Percentiles rank a stretch among this genome's conserved stretches.
Evolutionary conservation across 23 red algal species (phyloP).

Genomic region (Pyropia haitanensis): DNA sequence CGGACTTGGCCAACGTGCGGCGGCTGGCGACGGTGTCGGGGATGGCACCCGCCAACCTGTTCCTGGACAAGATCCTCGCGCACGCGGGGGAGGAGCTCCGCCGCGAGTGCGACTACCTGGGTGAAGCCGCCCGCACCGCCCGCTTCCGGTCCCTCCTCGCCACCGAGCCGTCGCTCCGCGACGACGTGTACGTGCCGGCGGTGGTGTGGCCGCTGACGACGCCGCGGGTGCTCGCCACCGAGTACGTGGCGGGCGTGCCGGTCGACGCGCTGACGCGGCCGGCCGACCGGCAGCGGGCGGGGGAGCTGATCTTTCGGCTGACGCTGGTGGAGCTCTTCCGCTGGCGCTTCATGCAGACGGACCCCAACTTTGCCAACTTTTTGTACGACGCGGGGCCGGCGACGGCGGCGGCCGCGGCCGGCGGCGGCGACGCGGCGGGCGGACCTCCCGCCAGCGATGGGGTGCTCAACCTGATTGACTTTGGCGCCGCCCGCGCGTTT

Average conservation of each 20-base stretch:
- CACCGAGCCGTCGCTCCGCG: slow-evolving; percentile 2
- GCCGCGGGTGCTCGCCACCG: slow-evolving; percentile 29
- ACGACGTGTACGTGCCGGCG: slow-evolving; percentile 29
- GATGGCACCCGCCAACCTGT: slow-evolving; percentile 29
- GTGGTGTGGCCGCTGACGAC: slow-evolving; percentile 37
- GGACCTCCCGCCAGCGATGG: too few relatives aligned
- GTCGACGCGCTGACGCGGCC: slow-evolving; percentile 21
- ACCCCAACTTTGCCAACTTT: slow-evolving; percentile 82
- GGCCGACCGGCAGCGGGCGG: slow-evolving; percentile 20
- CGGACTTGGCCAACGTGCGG: slow-evolving; percentile 62
- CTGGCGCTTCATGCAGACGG: slow-evolving; percentile 69
- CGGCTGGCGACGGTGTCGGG: slow-evolving; percentile 34
- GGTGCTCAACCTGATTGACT: slow-evolving; percentile 60
- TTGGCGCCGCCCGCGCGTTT: slow-evolving; percentile 58
- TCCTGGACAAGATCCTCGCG: slow-evolving; percentile 44
- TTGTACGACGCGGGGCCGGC: slow-evolving; percentile 34
- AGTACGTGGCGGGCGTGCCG: slow-evolving; percentile 50
- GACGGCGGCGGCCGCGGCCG: neutral
- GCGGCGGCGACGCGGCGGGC: too few relatives aligned
- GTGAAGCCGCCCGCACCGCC: slow-evolving; percentile 50
- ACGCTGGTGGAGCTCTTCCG: slow-evolving; percentile 57
- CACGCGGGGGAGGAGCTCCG: slow-evolving; percentile 51
- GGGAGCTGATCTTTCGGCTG: slow-evolving; percentile 19
- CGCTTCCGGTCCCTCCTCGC: slow-evolving; percentile 23
- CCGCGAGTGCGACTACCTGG: slow-evolving; percentile 63